Base-by-base conservation (phyloP, 306 rosid genomes). In the Fragaria ananassa region DNA sequence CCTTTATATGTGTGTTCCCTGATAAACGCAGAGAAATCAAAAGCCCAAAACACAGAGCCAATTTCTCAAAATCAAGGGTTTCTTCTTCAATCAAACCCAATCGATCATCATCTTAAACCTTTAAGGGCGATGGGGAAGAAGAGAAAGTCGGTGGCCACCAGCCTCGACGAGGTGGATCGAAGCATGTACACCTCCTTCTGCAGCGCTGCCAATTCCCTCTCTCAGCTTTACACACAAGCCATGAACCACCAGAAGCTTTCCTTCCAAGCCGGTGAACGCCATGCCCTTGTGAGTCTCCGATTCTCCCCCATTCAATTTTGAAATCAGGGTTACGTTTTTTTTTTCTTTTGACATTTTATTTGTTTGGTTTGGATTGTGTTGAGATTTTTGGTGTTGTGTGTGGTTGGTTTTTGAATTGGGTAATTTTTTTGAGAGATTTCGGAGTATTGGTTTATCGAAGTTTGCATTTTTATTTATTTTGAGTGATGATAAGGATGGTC, bases 241-340 rank as follows among this genome's bases (percentile, higher is more conserved):
- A 90, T 92, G 96, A 92, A 88, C 78, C 93, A 94, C 44, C 97
- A 94, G 58, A 87, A 89, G 58, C 90, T 92, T 75, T 94, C 98
- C 68, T 94, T 94, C 80, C 98, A 92, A 80, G 93, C 97, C 76
- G 98, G 98, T 37, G 98, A 94, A 86, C 97, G 98, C 11, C 93
- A 91, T 83, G 93, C 89, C 76, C 88, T 89, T 80, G 98, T 93
- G 73, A 74, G 75, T n/a, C 49, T 41, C 27, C 23, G n/a, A 18
- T 46, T 11, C 21, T 3, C 27, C 39, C 39, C 9, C 3, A 37
- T 31, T 74, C 21, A 25, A 7, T 31, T 70, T 25, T 8, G 13
- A 34, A 50, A 47, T 67, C 42, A 41, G 61, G 49, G 19, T 60
- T 60, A n/a, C 27, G 60, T 27, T 60, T 13, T 11, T 11, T 11